A percentile compares a stretch with the other conserved stretches of the same genome.
Evolutionary conservation across 2,329 filamentous ascomycete species (phyloP).

Genomic region (Pseudogymnoascus sp.): DNA sequence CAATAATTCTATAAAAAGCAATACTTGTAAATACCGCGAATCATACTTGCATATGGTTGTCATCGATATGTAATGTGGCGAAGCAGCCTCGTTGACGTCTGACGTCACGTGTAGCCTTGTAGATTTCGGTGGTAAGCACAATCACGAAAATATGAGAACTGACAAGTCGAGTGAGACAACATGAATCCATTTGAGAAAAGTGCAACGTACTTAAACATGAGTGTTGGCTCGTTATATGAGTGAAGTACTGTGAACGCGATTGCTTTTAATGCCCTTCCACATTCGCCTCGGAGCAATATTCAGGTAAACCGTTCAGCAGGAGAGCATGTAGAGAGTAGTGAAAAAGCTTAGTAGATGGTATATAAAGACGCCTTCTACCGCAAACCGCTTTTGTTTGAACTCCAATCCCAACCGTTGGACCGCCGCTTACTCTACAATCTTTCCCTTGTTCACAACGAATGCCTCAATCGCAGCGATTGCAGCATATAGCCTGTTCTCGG

Average conservation of each 20-base stretch:
- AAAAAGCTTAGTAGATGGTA: background rate
- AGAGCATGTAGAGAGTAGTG: background rate
- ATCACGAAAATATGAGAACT: background rate
- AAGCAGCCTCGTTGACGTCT: background rate
- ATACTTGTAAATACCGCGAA: background rate
- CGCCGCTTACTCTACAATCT: slow-evolving; percentile 39
- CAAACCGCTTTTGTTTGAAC: slow-evolving; percentile 1
- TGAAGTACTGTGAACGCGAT: background rate
- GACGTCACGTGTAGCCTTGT: background rate
- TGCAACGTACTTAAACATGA: background rate
- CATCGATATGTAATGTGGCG: slow-evolving; percentile 9
- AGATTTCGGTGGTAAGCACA: background rate
- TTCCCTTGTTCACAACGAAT: slow-evolving; percentile 92
- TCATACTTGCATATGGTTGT: background rate
- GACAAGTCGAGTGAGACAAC: background rate
- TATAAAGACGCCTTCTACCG: slow-evolving; percentile 6
- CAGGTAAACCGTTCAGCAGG: background rate
- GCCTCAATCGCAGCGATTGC: slow-evolving; percentile 78
- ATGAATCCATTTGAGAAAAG: background rate
- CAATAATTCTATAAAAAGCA: slow-evolving; percentile 2
- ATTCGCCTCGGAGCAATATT: background rate
- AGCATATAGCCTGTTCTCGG: slow-evolving; percentile 89
- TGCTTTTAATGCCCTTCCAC: background rate
- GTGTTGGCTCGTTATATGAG: background rate
- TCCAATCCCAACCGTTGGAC: background rate